Percentiles rank a stretch among this genome's conserved stretches.
phyloP scores from a whole-genome alignment of 352 stramenopile genomes.

The Phytophthora fragariaefolia region DNA sequence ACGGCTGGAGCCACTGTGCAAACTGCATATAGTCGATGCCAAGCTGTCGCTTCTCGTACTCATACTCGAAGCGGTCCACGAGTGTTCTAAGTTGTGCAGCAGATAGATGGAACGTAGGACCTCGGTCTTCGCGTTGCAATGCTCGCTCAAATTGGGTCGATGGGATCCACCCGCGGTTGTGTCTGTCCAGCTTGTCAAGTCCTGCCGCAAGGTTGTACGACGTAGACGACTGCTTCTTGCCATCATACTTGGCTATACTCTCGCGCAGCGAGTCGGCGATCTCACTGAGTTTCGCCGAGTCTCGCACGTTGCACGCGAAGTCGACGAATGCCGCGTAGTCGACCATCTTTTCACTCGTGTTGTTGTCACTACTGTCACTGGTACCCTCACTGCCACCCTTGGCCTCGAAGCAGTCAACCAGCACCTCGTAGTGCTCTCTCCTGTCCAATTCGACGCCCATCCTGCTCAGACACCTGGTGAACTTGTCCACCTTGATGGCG shows the following conservation, averaged over 20 bases:
- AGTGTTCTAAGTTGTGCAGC: slow-evolving; percentile 42
- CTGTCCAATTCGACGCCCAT: slow-evolving; percentile 57
- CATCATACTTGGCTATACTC: slow-evolving; percentile 58
- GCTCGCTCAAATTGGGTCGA: slow-evolving; percentile 47
- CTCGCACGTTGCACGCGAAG: slow-evolving; percentile 70
- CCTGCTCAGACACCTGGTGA: slow-evolving; percentile 68
- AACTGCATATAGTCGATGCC: slow-evolving; percentile 79
- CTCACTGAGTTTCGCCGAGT: slow-evolving; percentile 67
- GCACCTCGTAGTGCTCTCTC: slow-evolving; percentile 36
- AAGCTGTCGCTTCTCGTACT: slow-evolving; percentile 60
- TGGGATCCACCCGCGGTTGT: slow-evolving; percentile 59
- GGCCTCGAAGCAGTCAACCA: slow-evolving; percentile 52
- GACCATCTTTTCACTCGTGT: slow-evolving; percentile 29
- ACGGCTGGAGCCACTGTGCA: slow-evolving; percentile 69
- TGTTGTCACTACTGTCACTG: slow-evolving; percentile 17
- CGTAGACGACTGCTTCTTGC: slow-evolving; percentile 51
- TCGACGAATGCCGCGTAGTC: slow-evolving; percentile 70
- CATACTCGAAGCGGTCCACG: slow-evolving; percentile 71
- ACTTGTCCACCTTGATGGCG: slow-evolving; percentile 46
- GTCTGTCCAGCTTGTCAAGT: slow-evolving; percentile 64
- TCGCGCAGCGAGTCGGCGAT: slow-evolving; percentile 54
- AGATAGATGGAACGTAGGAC: slow-evolving; percentile 49
- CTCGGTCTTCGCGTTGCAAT: slow-evolving; percentile 31
- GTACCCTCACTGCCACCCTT: slow-evolving; percentile 3
- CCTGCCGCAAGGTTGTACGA: slow-evolving; percentile 52